Conservation (phyloP, 345 rosid species). For the Stellera chamaejasme region DNA sequence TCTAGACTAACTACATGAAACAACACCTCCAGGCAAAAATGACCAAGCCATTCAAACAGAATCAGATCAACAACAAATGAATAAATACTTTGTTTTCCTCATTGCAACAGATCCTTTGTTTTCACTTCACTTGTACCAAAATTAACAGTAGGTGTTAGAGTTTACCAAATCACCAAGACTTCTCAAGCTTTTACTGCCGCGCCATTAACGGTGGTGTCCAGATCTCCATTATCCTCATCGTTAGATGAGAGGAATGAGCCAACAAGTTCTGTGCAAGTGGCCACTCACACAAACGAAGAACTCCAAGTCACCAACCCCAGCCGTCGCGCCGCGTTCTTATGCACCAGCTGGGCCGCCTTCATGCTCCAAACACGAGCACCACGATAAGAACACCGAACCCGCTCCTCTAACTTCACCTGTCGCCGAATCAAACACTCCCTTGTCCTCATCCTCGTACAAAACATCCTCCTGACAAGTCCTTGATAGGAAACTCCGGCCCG, state of each 20-base stretch:
- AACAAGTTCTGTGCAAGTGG: constrained; percentile 71
- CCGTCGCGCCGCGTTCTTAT: constrained; percentile 65
- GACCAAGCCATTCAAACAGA: no score
- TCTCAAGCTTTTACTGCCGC: constrained; percentile 21
- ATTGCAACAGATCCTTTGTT: no score
- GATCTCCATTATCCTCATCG: constrained; percentile 17
- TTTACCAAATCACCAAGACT: no score
- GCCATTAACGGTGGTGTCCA: constrained; percentile 14
- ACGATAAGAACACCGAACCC: constrained; percentile 62
- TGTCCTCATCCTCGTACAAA: constrained; percentile 51
- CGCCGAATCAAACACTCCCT: constrained; percentile 47
- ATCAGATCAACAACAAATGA: no score
- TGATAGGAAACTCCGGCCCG: constrained; percentile 63
- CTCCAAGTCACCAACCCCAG: constrained; percentile 66
- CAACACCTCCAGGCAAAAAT: no score
- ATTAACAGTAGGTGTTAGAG: no score
- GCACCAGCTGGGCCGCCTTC: constrained; percentile 61
- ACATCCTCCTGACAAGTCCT: constrained; percentile 54
- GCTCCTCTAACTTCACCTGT: constrained; percentile 47
- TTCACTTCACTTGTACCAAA: no score
- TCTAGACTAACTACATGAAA: no score
- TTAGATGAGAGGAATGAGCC: constrained; percentile 72
- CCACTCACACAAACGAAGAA: constrained; percentile 77
- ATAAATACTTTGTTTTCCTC: no score
- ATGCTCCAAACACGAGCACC: constrained; percentile 91